These are phyloP conservation scores for Conringia planisiliqua DNA, from an alignment of 345 rosid genomes.

Conservation along the genomic window DNA sequence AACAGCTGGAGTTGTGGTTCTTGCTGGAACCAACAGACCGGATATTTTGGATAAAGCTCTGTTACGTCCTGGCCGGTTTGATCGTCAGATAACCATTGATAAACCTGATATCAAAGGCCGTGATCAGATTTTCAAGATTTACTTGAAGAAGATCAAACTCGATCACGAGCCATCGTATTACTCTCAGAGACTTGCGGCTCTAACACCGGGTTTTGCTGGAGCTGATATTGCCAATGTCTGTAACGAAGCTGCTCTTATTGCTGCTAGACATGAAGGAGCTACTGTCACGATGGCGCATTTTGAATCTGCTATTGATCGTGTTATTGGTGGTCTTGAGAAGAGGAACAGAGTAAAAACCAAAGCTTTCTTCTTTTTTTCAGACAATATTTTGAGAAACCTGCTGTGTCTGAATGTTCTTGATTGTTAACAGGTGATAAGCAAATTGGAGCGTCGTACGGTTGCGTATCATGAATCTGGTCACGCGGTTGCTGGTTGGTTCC, in stretches of 20 bases:
- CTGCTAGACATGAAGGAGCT: constrained; percentile 60
- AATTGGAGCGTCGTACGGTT: constrained; percentile 81
- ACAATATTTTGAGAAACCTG: background rate
- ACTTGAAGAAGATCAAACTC: constrained; percentile 78
- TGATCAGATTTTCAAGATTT: constrained; percentile 79
- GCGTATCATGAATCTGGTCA: constrained; percentile 98
- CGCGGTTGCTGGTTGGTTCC: constrained; percentile 92
- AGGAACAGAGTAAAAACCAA: constrained; percentile 61
- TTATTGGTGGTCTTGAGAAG: constrained; percentile 98
- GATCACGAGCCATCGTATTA: constrained; percentile 71
- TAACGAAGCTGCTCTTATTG: constrained; percentile 94
- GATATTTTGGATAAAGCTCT: constrained; percentile 93
- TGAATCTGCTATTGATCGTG: constrained; percentile 92
- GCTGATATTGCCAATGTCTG: constrained; percentile 96
- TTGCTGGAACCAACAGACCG: constrained; percentile 97
- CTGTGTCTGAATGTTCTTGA: background rate
- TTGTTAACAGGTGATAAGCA: constrained; percentile 73
- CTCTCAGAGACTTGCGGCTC: constrained; percentile 90
- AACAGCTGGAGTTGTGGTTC: constrained; percentile 88
- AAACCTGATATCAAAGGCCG: constrained; percentile 95
- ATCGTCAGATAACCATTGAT: constrained; percentile 83
- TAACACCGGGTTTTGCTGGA: constrained; percentile 97
- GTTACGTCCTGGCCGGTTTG: constrained; percentile 87
- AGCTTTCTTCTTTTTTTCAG: background rate
- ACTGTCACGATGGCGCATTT: constrained; percentile 75